phyloP scores from a whole-genome alignment of 2,329 filamentous ascomycete species.

The Zopfia rhizophila region DNA sequence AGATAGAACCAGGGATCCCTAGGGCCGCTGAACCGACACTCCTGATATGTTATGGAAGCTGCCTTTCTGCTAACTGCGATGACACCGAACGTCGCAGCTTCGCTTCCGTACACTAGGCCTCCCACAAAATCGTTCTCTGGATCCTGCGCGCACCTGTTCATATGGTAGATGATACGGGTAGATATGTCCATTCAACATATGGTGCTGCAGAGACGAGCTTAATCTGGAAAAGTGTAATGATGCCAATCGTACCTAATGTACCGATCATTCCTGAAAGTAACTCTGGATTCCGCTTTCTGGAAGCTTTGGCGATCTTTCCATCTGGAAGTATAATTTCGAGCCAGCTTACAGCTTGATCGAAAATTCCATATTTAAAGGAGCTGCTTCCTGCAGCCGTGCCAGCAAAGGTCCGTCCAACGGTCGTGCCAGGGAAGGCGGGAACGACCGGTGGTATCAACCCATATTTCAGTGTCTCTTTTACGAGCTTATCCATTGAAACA shows the following conservation, averaged over 20 bases:
- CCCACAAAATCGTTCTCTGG: constrained; percentile 20
- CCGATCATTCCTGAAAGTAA: constrained; percentile 67
- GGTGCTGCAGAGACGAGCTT: constrained; percentile 61
- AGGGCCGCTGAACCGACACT: constrained; percentile 4
- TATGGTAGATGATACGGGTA: constrained; percentile 59
- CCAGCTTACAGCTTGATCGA: constrained; percentile 68
- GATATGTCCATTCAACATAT: constrained; percentile 70
- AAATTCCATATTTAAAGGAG: constrained; percentile 71
- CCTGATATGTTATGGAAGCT: background rate
- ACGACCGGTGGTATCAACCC: constrained; percentile 66
- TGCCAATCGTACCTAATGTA: constrained; percentile 66
- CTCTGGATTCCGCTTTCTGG: constrained; percentile 57
- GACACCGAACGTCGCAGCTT: constrained; percentile 12
- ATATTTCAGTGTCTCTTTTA: constrained; percentile 63
- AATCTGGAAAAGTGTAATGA: constrained; percentile 67
- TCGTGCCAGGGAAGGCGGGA: constrained; percentile 74
- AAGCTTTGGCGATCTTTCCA: constrained; percentile 62
- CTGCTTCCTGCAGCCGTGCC: constrained; percentile 72
- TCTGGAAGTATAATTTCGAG: constrained; percentile 70
- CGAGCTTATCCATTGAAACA: constrained; percentile 70
- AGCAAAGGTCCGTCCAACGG: constrained; percentile 70
- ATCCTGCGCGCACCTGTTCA: constrained; percentile 47
- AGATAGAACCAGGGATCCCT: constrained; percentile 3
- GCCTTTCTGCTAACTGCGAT: constrained; percentile 15
- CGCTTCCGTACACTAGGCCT: constrained; percentile 18